Percentiles rank a stretch among this genome's conserved stretches.
phyloP scores from a whole-genome alignment of 805 yeast species.

The Barnettozyma vustinii region DNA sequence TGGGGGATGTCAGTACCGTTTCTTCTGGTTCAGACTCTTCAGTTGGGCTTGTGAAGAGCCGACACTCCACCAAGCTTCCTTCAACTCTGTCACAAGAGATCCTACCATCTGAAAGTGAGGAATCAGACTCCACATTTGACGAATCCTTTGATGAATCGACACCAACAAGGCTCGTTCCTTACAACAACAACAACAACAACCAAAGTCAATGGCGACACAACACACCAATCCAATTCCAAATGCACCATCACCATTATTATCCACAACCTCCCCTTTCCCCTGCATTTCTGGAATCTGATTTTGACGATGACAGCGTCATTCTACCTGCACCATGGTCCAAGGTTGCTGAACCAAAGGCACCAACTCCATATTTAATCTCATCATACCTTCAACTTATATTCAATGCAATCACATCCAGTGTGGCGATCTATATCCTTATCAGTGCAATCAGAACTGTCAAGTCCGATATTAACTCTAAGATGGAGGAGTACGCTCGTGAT shows the following conservation, averaged over 20 bases:
- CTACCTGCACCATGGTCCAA: slow-evolving; percentile 60
- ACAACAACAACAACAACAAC: not conserved
- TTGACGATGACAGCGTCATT: slow-evolving; percentile 11
- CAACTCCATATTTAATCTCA: slow-evolving; percentile 49
- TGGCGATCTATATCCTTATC: slow-evolving; percentile 39
- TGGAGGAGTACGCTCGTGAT: slow-evolving; percentile 42
- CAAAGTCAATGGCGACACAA: not conserved
- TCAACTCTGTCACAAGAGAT: slow-evolving; percentile 1
- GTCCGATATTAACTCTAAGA: slow-evolving; percentile 46
- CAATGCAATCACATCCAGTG: slow-evolving; percentile 42
- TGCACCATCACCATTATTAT: slow-evolving; percentile 46
- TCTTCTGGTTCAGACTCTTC: not conserved
- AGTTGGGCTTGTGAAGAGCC: not conserved
- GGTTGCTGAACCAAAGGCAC: slow-evolving; percentile 44
- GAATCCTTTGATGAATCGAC: not conserved
- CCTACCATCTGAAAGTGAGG: slow-evolving; percentile 1
- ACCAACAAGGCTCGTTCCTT: not conserved
- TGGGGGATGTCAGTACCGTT: not conserved
- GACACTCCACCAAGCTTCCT: not conserved
- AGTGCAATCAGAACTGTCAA: slow-evolving; percentile 43
- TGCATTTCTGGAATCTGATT: not conserved
- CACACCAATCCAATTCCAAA: slow-evolving; percentile 25
- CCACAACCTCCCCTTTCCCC: slow-evolving; percentile 11
- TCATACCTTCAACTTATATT: slow-evolving; percentile 55
- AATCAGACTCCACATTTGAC: not conserved